Percentiles rank a stretch among this genome's conserved stretches.
These are phyloP conservation scores for Nakazawaea sp. DNA, from an alignment of 805 yeast genomes.

Conservation along the genomic window DNA sequence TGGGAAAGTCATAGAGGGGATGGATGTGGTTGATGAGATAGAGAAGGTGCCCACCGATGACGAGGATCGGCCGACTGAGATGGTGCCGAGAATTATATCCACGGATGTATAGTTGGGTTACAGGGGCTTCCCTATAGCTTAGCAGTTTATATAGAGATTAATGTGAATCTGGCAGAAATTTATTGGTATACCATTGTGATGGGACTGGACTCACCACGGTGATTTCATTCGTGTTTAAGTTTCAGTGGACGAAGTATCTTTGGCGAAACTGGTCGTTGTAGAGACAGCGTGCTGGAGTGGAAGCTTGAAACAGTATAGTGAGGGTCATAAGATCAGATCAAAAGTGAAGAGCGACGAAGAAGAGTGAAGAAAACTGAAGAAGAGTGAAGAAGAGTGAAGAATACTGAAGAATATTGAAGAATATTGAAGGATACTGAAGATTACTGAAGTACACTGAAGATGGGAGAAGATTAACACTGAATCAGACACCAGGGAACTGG, in stretches of 20 bases:
- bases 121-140: background rate
- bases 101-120: background rate
- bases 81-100: constrained; percentile 7
- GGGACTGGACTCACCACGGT: too few relatives aligned
- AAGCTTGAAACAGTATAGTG: too few relatives aligned
- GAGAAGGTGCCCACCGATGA: constrained; percentile 39
- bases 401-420: background rate
- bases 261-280: too few relatives aligned
- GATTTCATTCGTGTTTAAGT: too few relatives aligned
- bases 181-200: too few relatives aligned
- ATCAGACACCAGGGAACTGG: too few relatives aligned
- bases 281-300: too few relatives aligned
- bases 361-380: background rate
- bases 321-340: too few relatives aligned
- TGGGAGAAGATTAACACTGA: too few relatives aligned
- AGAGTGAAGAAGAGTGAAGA: background rate
- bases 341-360: too few relatives aligned
- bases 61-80: constrained; percentile 35
- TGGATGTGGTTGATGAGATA: constrained; percentile 40
- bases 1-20: constrained; percentile 44
- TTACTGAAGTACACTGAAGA: background rate
- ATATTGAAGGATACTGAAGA: background rate
- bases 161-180: background rate
- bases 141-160: too few relatives aligned
- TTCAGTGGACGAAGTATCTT: too few relatives aligned